Base-by-base conservation (phyloP, 495 filamentous ascomycete species). In the Xylaria acuta region DNA sequence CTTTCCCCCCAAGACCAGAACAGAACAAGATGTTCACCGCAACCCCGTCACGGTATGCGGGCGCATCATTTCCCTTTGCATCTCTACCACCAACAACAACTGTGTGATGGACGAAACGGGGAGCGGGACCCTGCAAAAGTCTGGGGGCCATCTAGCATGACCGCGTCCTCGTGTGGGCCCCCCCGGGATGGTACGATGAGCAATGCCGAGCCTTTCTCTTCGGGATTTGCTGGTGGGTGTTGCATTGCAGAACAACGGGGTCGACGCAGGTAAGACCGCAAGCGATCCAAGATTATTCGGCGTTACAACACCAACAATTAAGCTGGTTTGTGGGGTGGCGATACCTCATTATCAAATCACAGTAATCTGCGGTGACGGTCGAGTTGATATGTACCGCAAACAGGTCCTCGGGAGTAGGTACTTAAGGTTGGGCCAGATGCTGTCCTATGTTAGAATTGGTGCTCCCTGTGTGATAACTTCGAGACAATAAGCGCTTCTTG, bases 221-320 rank as follows among this genome's bases (percentile, higher is more conserved):
- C 71, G 71, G 71, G 71, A 69, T 73, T 73, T 73, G 71, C 30
- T 73, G 41, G 65, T 49, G 41, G 64, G 45, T 64, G 64, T 73
- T 60, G 64, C 69, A 65, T 64, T 71, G 69, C 69, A 71, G 69
- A 14, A 64, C 36, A 71, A 69, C 67, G 67, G 68, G 68, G 58
- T 64, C 36, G 58, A 64, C 56, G 40, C 56, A 51, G 30, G 58
- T 69, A 69, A 69, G 67, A 69, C 67, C 56, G 58, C 41, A 70
- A 62, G 56, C 40, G 60, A 60, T 38, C 68, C 68, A 22, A 64
- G 54, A 47, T 60, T 38, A 64, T 64, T 62, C 58, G 45, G 68
- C 59, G 68, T 63, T 14, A 43, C 32, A 53, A 53, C 36, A 56
- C 47, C 65, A 41, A 67, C 65, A 12, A 43, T 67, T 34, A 56